Evolutionary conservation across 1,139 yeast species (phyloP).

Genomic region (Hyphopichia buzzinii): DNA sequence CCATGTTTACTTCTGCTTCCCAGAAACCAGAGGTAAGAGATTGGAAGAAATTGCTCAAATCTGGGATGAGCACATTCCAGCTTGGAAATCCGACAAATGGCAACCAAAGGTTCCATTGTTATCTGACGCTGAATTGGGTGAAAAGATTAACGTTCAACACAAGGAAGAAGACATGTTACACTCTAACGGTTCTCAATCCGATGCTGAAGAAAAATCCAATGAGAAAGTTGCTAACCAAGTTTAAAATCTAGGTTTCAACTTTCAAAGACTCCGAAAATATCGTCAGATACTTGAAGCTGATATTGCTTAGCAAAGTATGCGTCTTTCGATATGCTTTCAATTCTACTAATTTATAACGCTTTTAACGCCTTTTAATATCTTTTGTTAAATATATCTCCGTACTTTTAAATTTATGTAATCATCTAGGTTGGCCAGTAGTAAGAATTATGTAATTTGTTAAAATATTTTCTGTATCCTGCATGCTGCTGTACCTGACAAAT

Average conservation of each 20-base stretch:
- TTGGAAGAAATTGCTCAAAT: slow-evolving; percentile 64
- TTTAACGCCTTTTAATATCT: background rate
- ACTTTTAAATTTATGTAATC: too few relatives aligned
- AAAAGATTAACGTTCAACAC: slow-evolving; percentile 34
- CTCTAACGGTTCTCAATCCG: slow-evolving; percentile 3
- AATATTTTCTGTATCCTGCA: too few relatives aligned
- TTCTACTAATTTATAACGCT: background rate
- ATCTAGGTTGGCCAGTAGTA: too few relatives aligned
- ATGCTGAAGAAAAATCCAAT: slow-evolving; percentile 2
- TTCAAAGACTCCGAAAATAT: too few relatives aligned
- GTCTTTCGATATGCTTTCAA: too few relatives aligned
- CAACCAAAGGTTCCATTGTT: slow-evolving; percentile 42
- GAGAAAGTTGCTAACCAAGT: background rate
- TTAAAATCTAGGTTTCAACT: background rate
- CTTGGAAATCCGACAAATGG: slow-evolving; percentile 53
- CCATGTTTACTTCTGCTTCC: slow-evolving; percentile 67
- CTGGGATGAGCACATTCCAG: slow-evolving; percentile 58
- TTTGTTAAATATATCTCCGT: background rate
- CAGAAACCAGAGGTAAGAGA: slow-evolving; percentile 62
- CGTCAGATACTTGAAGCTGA: too few relatives aligned
- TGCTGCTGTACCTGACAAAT: too few relatives aligned
- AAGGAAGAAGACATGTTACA: slow-evolving; percentile 5
- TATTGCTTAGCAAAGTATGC: too few relatives aligned
- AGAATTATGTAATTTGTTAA: too few relatives aligned
- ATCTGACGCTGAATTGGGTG: slow-evolving; percentile 40